These are phyloP conservation scores for Trichophyton equinum DNA, from an alignment of 2,329 filamentous ascomycete genomes.

Conservation along the genomic window DNA sequence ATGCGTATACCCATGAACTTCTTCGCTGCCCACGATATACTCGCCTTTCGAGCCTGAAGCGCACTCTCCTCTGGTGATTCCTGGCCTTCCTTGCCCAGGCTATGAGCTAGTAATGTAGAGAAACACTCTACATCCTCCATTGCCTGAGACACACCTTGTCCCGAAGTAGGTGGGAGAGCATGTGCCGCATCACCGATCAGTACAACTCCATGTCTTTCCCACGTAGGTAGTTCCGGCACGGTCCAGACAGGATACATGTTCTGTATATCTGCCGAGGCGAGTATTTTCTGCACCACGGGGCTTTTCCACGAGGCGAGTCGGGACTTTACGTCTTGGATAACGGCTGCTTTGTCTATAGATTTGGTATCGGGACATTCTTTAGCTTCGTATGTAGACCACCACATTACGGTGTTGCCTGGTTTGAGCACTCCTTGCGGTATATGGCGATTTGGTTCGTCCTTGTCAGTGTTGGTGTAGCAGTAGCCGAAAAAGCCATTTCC, in stretches of 20 bases:
- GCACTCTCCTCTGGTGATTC: not conserved
- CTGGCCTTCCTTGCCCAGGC: conserved; percentile 14
- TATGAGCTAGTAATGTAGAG: conserved; percentile 29
- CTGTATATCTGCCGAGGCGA: conserved; percentile 28
- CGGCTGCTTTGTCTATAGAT: conserved; percentile 20
- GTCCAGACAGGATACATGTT: conserved; percentile 40
- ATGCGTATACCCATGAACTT: conserved; percentile 25
- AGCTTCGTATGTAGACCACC: conserved; percentile 37
- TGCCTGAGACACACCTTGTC: conserved; percentile 45
- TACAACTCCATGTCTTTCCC: conserved; percentile 38
- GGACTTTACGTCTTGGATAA: conserved; percentile 26
- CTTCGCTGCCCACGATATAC: conserved; percentile 20
- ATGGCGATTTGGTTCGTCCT: conserved; percentile 15
- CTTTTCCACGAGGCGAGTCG: conserved; percentile 38
- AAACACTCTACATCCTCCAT: conserved; percentile 44
- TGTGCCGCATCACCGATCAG: conserved; percentile 48
- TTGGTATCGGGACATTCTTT: conserved; percentile 22
- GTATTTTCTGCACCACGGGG: conserved; percentile 32
- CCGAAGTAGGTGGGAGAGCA: conserved; percentile 41
- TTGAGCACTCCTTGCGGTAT: conserved; percentile 14
- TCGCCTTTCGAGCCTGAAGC: conserved; percentile 12
- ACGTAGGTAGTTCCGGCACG: conserved; percentile 36
- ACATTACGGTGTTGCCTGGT: conserved; percentile 26
- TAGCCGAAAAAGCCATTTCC: conserved; percentile 42
- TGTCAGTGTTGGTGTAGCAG: conserved; percentile 23